Conservation (phyloP, 345 rosid genomes). For the Populus euphratica region DNA sequence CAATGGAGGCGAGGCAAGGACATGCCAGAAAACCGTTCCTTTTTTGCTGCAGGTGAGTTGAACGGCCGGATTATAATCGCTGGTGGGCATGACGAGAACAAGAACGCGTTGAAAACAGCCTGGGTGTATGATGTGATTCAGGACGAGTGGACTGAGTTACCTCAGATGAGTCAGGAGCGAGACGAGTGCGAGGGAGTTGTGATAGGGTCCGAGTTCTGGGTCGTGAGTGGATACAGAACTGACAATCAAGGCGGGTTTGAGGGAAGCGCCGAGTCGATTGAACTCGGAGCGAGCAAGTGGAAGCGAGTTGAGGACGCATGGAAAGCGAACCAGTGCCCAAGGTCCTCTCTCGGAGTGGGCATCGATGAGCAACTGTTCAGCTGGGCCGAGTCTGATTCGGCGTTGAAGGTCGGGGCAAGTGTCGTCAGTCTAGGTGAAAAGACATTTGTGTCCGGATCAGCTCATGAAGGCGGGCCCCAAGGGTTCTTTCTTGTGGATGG, state of each 20-base stretch:
- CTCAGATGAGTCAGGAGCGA: conserved; percentile 50
- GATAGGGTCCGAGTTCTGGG: conserved; percentile 56
- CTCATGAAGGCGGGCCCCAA: conserved; percentile 43
- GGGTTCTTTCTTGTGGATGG: conserved; percentile 36
- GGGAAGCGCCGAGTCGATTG: conserved; percentile 45
- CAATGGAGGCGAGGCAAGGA: conserved; percentile 51
- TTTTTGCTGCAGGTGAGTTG: conserved; percentile 48
- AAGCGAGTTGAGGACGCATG: conserved; percentile 40
- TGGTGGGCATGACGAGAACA: conserved; percentile 67
- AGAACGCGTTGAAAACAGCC: conserved; percentile 55
- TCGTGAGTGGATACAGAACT: conserved; percentile 60
- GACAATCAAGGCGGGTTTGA: conserved; percentile 55
- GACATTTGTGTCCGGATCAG: conserved; percentile 48
- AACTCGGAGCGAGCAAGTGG: conserved; percentile 42
- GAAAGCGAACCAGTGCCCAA: conserved; percentile 40
- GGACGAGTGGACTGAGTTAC: conserved; percentile 57
- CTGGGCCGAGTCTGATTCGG: conserved; percentile 12
- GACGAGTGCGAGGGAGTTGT: conserved; percentile 66
- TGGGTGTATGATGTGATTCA: conserved; percentile 52
- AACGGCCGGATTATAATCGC: conserved; percentile 42
- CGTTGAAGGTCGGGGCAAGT: conserved; percentile 33
- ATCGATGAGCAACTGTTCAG: not conserved
- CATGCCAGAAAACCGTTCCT: conserved; percentile 55
- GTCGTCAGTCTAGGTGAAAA: conserved; percentile 34
- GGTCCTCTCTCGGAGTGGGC: conserved; percentile 22